These are phyloP conservation scores for Diatrype stigma DNA, from an alignment of 2,329 filamentous ascomycete genomes.

Conservation along the genomic window DNA sequence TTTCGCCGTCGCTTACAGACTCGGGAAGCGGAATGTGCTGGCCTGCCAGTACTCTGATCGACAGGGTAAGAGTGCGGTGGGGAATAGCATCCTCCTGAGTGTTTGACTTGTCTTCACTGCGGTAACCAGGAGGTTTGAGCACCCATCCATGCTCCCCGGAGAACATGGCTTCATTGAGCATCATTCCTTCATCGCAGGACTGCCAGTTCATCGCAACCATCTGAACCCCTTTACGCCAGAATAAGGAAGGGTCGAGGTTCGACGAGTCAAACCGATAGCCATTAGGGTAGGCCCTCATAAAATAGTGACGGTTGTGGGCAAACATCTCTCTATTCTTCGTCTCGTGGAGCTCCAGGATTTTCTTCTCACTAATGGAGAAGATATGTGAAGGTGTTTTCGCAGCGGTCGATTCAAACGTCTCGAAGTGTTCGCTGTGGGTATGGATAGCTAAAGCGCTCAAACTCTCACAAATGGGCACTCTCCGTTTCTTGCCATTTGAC, in stretches of 20 bases:
- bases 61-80: conserved; percentile 58
- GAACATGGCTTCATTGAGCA: conserved; percentile 98
- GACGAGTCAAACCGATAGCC: conserved; percentile 75
- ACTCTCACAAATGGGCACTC: conserved; percentile 61
- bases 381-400: conserved; percentile 62
- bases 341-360: conserved; percentile 55
- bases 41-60: conserved; percentile 70
- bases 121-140: conserved; percentile 75
- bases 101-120: conserved; percentile 38
- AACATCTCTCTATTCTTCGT: conserved; percentile 74
- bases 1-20: conserved; percentile 42
- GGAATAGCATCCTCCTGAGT: conserved; percentile 42
- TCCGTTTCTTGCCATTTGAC: conserved; percentile 40
- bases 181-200: conserved; percentile 87
- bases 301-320: conserved; percentile 77
- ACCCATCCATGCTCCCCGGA: conserved; percentile 80
- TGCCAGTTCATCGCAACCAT: conserved; percentile 99
- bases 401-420: conserved; percentile 61
- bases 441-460: conserved; percentile 78
- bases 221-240: conserved; percentile 92
- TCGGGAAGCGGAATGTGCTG: conserved; percentile 65
- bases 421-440: conserved; percentile 80
- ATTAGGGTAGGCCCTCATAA: conserved; percentile 90
- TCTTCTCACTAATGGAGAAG: conserved; percentile 84
- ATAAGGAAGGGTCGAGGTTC: conserved; percentile 90